phyloP scores from a whole-genome alignment of 208 protist genomes.

The Leishmania major region DNA sequence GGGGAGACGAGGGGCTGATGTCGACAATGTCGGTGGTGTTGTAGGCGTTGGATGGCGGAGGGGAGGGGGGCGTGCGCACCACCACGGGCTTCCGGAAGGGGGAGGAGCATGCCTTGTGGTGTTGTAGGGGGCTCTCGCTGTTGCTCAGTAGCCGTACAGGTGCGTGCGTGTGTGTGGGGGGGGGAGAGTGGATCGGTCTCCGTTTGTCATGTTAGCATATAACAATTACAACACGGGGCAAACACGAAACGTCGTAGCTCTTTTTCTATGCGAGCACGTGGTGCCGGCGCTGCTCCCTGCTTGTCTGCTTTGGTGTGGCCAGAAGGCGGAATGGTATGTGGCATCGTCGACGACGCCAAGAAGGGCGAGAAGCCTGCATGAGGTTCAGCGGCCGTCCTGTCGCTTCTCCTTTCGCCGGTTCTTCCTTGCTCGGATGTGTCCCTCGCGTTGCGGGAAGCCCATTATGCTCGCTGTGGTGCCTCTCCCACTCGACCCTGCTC shows the following conservation, averaged over 20 bases:
- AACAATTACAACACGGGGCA: background rate
- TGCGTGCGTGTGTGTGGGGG: background rate
- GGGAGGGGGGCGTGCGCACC: background rate
- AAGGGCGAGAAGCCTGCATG: background rate
- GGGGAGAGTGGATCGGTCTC: background rate
- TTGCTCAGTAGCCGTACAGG: background rate
- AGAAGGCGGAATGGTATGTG: too few species aligned
- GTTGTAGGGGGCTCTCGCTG: background rate
- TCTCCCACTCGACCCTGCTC: background rate
- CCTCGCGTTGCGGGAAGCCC: background rate
- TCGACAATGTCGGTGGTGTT: background rate
- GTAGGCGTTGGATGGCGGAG: background rate
- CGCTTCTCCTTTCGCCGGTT: constrained; percentile 7
- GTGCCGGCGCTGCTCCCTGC: background rate
- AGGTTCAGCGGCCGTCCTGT: background rate
- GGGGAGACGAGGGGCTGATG: background rate
- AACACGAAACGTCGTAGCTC: too few species aligned
- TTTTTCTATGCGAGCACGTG: background rate
- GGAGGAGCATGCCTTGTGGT: background rate
- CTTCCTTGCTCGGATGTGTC: background rate
- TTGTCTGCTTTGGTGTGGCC: background rate
- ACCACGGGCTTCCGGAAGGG: background rate
- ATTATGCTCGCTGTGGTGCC: background rate
- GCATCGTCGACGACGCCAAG: background rate
- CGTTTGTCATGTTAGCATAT: background rate